These are phyloP conservation scores for Ascodesmis nigricans DNA, from an alignment of 495 filamentous ascomycete species.

Conservation along the genomic window DNA sequence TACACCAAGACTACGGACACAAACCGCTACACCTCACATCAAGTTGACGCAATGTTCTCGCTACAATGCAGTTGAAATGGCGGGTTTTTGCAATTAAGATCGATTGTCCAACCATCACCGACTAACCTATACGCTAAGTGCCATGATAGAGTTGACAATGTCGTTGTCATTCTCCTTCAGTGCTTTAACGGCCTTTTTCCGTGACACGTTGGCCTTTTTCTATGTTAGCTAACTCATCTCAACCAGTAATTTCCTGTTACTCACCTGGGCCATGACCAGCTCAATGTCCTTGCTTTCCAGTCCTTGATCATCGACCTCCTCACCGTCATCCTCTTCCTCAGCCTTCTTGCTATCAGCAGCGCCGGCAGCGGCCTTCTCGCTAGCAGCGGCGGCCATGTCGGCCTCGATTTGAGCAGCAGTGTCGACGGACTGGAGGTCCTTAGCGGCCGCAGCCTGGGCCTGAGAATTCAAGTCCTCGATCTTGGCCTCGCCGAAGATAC, in stretches of 20 bases:
- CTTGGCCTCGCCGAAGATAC: constrained; percentile 99
- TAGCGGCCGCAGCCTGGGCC: constrained; percentile 79
- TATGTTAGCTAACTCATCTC: constrained; percentile 8
- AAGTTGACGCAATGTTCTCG: no score
- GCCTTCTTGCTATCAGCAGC: constrained; percentile 63
- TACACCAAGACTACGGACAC: no score
- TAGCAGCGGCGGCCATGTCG: constrained; percentile 38
- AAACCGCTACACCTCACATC: no score
- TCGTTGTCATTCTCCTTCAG: constrained; percentile 98
- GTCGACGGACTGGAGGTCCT: constrained; percentile 62
- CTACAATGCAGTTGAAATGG: no score
- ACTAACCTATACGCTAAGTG: constrained; percentile 94
- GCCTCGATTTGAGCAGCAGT: constrained; percentile 23
- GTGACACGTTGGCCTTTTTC: constrained; percentile 65
- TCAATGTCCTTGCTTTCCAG: constrained; percentile 98
- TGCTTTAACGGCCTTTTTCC: constrained; percentile 97
- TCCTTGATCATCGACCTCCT: constrained; percentile 80
- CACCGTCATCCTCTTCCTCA: constrained; percentile 77
- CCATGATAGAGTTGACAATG: constrained; percentile 99
- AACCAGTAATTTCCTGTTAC: neutral
- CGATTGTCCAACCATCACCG: constrained; percentile 13
- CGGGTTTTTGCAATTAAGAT: constrained; percentile 7
- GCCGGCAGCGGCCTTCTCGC: constrained; percentile 47
- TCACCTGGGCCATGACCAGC: constrained; percentile 61
- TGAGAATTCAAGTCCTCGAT: constrained; percentile 98